Percentiles rank a stretch among this genome's conserved stretches.
Conservation (phyloP, 2,329 filamentous ascomycete species). For the Trichoderma gracile region DNA sequence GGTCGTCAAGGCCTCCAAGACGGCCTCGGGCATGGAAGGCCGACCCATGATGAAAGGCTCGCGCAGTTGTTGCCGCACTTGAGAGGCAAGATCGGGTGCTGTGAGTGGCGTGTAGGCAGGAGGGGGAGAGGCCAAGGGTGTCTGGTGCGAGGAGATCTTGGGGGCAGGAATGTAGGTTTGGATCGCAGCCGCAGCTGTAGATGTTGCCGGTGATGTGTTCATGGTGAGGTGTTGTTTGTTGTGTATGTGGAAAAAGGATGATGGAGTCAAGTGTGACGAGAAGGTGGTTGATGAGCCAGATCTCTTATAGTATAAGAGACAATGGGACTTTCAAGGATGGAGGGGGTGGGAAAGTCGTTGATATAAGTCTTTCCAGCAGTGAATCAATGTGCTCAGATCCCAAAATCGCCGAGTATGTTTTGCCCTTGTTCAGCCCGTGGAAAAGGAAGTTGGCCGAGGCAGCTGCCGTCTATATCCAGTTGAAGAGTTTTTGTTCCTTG, state of each 20-base stretch:
- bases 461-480: background rate
- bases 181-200: background rate
- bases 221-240: conserved; percentile 8
- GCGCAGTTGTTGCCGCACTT: conserved; percentile 27
- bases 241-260: no score
- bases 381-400: background rate
- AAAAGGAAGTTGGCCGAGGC: background rate
- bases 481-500: background rate
- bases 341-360: background rate
- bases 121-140: conserved; percentile 31
- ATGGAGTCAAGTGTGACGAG: background rate
- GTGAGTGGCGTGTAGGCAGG: conserved; percentile 37
- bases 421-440: background rate
- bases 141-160: conserved; percentile 30
- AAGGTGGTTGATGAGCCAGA: background rate
- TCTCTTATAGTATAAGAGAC: background rate
- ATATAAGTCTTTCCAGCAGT: background rate
- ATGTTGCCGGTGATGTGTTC: conserved; percentile 17
- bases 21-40: conserved; percentile 16
- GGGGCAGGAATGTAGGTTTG: conserved; percentile 16
- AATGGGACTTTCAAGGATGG: background rate
- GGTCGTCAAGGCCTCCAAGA: conserved; percentile 13
- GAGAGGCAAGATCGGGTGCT: conserved; percentile 20
- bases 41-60: conserved; percentile 23
- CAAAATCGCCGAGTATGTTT: background rate